Percentiles rank a stretch among this genome's conserved stretches.
Evolutionary conservation across 768 basidiomycete species (phyloP).

Genomic region (Hypsizygus marmoreus): DNA sequence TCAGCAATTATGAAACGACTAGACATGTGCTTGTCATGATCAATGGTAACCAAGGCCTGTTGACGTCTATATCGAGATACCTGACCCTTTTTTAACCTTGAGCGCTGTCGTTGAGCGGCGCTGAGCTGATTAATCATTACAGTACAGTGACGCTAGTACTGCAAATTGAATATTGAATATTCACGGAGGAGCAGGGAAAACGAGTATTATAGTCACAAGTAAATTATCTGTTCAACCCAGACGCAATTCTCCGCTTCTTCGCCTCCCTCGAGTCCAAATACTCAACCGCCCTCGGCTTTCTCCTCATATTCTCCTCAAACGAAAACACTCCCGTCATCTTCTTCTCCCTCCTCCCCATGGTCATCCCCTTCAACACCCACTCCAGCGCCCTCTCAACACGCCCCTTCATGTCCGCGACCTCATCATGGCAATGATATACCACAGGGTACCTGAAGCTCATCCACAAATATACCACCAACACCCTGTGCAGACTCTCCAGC

Average conservation of each 20-base stretch:
- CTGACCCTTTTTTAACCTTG: no score
- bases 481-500: conserved; percentile 79
- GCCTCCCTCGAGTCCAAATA: background rate
- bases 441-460: conserved; percentile 69
- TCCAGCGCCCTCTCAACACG: conserved; percentile 71
- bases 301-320: background rate
- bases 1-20: no score
- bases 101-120: no score
- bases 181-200: background rate
- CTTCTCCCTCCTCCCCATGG: conserved; percentile 17
- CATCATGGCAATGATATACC: conserved; percentile 59
- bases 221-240: background rate
- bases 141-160: no score
- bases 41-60: no score
- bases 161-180: background rate
- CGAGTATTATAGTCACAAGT: no score
- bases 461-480: conserved; percentile 84
- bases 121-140: no score
- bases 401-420: conserved; percentile 55
- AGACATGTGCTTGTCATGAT: no score
- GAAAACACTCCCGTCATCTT: background rate
- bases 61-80: no score
- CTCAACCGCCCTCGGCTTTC: conserved; percentile 6
- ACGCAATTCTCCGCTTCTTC: background rate
- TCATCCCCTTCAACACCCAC: conserved; percentile 52